These are phyloP conservation scores for Actinidia arguta DNA, from an alignment of 179 eudicot species.

Conservation along the genomic window DNA sequence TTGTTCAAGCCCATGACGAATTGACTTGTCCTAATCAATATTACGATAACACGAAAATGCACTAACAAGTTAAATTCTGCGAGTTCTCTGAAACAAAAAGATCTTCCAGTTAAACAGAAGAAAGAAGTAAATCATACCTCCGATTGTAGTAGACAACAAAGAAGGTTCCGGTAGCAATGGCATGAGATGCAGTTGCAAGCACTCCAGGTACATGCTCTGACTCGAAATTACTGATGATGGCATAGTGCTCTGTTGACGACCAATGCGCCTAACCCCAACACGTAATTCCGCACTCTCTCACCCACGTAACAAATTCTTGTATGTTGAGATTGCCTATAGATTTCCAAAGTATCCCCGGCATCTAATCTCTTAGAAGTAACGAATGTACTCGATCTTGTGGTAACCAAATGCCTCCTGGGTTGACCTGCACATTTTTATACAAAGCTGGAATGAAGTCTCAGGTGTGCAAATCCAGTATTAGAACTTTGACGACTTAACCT, in stretches of 20 bases:
- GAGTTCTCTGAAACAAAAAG: neutral
- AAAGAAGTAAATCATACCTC: constrained; percentile 42
- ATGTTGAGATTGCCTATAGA: constrained; percentile 51
- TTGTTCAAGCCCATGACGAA: constrained; percentile 81
- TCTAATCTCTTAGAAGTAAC: constrained; percentile 80
- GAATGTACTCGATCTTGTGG: constrained; percentile 95
- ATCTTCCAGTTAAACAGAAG: neutral
- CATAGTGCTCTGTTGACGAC: constrained; percentile 75
- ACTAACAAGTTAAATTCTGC: neutral
- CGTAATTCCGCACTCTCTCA: constrained; percentile 66
- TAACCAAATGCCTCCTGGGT: constrained; percentile 88
- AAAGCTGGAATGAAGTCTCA: neutral
- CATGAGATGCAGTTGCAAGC: constrained; percentile 86
- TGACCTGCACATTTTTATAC: constrained; percentile 55
- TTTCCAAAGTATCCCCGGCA: constrained; percentile 87
- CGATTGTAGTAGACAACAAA: constrained; percentile 80
- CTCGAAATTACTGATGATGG: constrained; percentile 91
- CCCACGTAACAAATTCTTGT: constrained; percentile 41
- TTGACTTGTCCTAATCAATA: constrained; percentile 74
- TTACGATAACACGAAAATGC: neutral
- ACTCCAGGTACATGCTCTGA: constrained; percentile 96
- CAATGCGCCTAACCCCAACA: constrained; percentile 72
- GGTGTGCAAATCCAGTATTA: neutral
- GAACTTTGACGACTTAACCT: neutral
- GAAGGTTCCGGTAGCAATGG: constrained; percentile 47